phyloP scores from a whole-genome alignment of 306 rosid species.

The Cyamopsis tetragonoloba region DNA sequence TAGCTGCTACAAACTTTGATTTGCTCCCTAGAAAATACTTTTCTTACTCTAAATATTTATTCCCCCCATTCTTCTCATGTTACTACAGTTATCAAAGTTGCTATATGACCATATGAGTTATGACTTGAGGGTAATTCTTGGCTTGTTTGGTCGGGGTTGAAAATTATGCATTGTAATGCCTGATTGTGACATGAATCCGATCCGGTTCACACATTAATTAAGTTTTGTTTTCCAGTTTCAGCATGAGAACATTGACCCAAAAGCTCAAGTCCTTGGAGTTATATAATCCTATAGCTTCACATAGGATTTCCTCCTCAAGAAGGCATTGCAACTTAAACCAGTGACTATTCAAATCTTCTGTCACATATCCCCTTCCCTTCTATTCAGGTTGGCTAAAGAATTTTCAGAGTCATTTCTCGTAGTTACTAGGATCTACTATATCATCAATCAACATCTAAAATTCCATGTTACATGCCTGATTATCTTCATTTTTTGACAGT shows the following conservation, averaged over 20 bases:
- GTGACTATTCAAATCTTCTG: constrained; percentile 21
- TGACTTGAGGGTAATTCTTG: constrained; percentile 26
- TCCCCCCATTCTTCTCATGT: neutral
- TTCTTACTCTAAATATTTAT: constrained; percentile 1
- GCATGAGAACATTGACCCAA: constrained; percentile 56
- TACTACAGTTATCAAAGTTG: constrained; percentile 9
- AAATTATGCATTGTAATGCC: constrained; percentile 13
- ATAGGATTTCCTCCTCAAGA: constrained; percentile 18
- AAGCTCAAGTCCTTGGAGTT: constrained; percentile 28
- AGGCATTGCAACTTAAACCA: constrained; percentile 17
- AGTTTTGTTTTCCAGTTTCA: constrained; percentile 29
- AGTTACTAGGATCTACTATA: neutral
- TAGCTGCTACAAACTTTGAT: constrained; percentile 16
- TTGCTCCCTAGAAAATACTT: constrained; percentile 32
- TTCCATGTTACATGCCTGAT: neutral
- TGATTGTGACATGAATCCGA: constrained; percentile 23
- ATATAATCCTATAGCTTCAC: constrained; percentile 42
- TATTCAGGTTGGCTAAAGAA: constrained; percentile 40
- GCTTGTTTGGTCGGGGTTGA: constrained; percentile 16
- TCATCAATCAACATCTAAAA: constrained; percentile 7
- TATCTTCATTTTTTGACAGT: neutral
- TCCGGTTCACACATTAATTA: constrained; percentile 34
- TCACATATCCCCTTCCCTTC: constrained; percentile 22
- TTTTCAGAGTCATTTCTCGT: constrained; percentile 8
- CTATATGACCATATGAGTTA: constrained; percentile 20